phyloP scores from a whole-genome alignment of 2,329 filamentous ascomycete genomes.

The Aspergillus sp. region DNA sequence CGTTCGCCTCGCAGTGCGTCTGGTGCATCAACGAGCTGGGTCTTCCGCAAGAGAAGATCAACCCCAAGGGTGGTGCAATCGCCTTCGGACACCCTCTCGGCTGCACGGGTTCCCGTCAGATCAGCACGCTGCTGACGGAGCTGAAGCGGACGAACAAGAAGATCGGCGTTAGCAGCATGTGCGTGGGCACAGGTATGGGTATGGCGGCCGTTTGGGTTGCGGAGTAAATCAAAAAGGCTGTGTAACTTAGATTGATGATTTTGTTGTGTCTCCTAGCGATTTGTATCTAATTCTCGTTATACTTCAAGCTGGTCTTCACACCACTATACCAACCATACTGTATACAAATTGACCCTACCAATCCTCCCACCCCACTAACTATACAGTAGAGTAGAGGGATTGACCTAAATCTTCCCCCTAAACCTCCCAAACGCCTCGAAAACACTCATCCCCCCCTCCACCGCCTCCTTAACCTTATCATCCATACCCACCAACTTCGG shows the following conservation, averaged over 20 bases:
- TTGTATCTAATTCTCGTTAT: not conserved
- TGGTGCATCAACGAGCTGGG: conserved; percentile 90
- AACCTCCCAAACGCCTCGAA: conserved; percentile 67
- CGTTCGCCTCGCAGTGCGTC: conserved; percentile 91
- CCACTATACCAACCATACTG: not conserved
- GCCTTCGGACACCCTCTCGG: conserved; percentile 94
- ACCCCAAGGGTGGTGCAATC: conserved; percentile 95
- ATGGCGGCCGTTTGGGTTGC: conserved; percentile 97
- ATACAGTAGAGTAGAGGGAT: no score
- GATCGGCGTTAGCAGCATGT: conserved; percentile 94
- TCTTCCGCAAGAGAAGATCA: conserved; percentile 82
- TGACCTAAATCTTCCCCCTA: conserved; percentile 31
- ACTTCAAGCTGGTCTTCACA: not conserved
- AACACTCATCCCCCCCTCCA: conserved; percentile 63
- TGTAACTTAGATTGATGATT: conserved; percentile 26
- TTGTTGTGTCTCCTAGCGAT: conserved; percentile 12
- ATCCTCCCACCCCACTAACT: no score
- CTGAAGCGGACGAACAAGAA: conserved; percentile 79
- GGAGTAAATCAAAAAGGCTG: conserved; percentile 60
- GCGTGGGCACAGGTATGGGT: conserved; percentile 94
- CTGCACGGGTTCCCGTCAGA: conserved; percentile 90
- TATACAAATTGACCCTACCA: not conserved
- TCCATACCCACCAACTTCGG: conserved; percentile 57
- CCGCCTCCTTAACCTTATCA: conserved; percentile 64
- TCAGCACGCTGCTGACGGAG: conserved; percentile 89